Base-by-base conservation (phyloP, 768 basidiomycete species). In the Kwoniella newhampshirensis region DNA sequence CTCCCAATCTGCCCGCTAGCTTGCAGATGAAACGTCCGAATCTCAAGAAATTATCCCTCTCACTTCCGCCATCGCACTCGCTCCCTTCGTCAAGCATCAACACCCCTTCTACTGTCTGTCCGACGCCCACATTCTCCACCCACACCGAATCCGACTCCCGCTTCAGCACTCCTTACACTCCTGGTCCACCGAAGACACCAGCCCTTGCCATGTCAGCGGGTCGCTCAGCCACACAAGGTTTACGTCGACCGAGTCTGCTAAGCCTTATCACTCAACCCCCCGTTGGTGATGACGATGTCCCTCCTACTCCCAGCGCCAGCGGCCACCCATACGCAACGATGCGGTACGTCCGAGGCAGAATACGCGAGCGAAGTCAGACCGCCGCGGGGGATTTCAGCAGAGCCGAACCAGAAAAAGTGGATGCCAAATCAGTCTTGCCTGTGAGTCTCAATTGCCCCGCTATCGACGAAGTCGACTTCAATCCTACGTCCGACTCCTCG, bases 171-270 rank as follows among this genome's bases (percentile, higher is more conserved):
- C 70, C 70, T 5, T 66, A 57, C 51, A 68, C 70, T 2, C 70
- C 70, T 17, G 70, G 70, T 49, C 67, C 67, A 23, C 63, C 70
- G 41, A 63, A 63, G 41, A 66, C 70, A 3, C 64, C 70, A 1
- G 54, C 62, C n/a, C 51, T 68, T 13, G 60, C 67, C 27, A 60
- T 69, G 63, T 59, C 64, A 2, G 30, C 64, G 2, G 56, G 56
- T 28, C 26, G 59, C n/a, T 43, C 53, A 7, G 52, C 52, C 17
- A 53, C 44, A 20, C 48, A 52, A 27, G 55, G 54, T 4, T 30
- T 54, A 18, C 60, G 63, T 17, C 55, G 70, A 59, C 68, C 70
- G 11, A 59, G 47, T 20, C 55, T 73, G 12, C 53, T 70, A 44
- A 66, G 57, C 35, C 58, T 73, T 18, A 64, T 66, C 52, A 70